phyloP scores from a whole-genome alignment of 148 eudicot genomes.

The Hydrangea macrophylla region DNA sequence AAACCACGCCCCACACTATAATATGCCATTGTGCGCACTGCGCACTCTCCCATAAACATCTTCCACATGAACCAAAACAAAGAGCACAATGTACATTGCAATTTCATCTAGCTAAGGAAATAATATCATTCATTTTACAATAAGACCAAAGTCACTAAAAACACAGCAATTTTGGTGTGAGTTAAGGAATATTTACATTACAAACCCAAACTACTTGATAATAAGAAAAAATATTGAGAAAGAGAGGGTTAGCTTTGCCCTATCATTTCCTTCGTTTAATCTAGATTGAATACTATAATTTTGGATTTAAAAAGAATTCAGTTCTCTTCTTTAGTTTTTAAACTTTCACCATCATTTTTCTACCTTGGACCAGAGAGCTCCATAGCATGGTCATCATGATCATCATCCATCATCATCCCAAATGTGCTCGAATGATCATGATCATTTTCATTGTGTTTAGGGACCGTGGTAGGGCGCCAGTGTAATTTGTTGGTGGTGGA shows the following conservation, averaged over 20 bases:
- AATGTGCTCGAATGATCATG: conserved; percentile 40
- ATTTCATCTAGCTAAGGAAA: background rate
- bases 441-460: conserved; percentile 47
- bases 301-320: conserved; percentile 14
- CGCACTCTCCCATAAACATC: background rate
- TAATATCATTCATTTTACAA: background rate
- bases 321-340: background rate
- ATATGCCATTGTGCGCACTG: background rate
- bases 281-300: background rate
- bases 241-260: background rate
- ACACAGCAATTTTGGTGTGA: background rate
- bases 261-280: background rate
- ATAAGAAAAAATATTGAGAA: background rate
- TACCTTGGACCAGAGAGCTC: conserved; percentile 97
- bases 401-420: conserved; percentile 39
- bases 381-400: conserved; percentile 73
- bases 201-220: background rate
- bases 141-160: background rate
- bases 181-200: background rate
- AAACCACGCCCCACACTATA: background rate
- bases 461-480: conserved; percentile 16
- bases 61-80: background rate
- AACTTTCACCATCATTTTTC: background rate
- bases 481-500: conserved; percentile 15
- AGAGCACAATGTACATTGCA: background rate